Evolutionary conservation across 805 yeast genomes (phyloP), one percentile per base, ranked within the genome.

Genomic region (Candida lessepsii): DNA sequence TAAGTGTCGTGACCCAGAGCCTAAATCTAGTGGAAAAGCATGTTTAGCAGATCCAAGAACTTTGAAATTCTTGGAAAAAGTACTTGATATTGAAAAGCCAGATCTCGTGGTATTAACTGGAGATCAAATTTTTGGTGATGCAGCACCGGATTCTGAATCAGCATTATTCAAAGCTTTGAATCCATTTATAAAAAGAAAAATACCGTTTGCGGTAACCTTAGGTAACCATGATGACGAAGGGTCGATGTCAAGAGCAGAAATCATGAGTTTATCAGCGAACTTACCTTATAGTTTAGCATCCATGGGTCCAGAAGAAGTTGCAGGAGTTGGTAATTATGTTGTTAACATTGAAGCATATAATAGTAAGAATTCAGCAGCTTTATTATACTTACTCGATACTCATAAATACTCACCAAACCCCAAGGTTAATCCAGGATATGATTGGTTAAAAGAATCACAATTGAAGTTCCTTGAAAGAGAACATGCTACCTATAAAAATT

Each of bases 181-280:
- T 9, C 95, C 96, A 0, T 76, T 87, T 19, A 73, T 90, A 17
- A 52, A 65, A 11, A 65, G 86, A 34, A 61, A 72, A 36, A 83
- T 90, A 7, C 97, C 98, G 3, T 93, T 76, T 69, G 91, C 96
- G 0, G 71, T 85, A 48, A 80, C 82, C 7, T 73, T 91, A 68
- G 99, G 99, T 0, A 93, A 93, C 58, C 99, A 93, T 58, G 99
- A 93, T 58, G 93, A 84, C 54, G 95, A 90, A 62, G 91, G 96
- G 0, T 73, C 81, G 3, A 51, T 88, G 42, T 46, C 67, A 11
- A 73, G 96, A 28, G 56, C 62, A 40, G 77, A 80, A 48, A 53
- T 88, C 29, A 83, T 89, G 78, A 53, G 68, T 2, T 53, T 85
- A 5, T 69, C 78, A 3, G 48, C 67, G 7, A 51, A 62, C 1